phyloP scores from a whole-genome alignment of 73 alveolate species.

The Uronychia binucleata region DNA sequence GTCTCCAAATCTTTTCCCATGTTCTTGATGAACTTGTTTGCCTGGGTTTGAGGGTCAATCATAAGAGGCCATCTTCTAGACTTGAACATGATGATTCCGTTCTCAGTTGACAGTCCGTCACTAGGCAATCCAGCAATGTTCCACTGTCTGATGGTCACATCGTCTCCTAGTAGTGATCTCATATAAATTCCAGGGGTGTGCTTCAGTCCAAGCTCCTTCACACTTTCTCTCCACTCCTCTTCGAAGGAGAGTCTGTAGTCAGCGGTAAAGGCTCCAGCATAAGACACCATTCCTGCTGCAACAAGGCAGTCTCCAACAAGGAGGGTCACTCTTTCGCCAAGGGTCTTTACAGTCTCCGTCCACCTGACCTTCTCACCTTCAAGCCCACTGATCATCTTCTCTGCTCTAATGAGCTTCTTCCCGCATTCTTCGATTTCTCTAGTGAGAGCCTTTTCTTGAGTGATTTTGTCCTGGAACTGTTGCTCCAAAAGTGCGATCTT shows the following conservation, averaged over 20 bases:
- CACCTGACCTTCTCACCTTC: constrained; percentile 98
- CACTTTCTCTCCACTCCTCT: constrained; percentile 90
- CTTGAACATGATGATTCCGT: constrained; percentile 91
- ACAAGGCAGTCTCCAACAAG: constrained; percentile 97
- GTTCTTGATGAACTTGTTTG: constrained; percentile 93
- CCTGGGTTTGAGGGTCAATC: constrained; percentile 98
- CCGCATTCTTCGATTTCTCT: constrained; percentile 82
- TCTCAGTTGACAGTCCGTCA: constrained; percentile 94
- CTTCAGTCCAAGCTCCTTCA: constrained; percentile 76
- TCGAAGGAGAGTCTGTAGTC: constrained; percentile 91
- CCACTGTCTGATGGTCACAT: constrained; percentile 94
- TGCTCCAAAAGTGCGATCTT: constrained; percentile 59
- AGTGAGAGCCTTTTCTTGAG: constrained; percentile 59
- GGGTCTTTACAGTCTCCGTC: constrained; percentile 91
- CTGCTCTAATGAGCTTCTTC: constrained; percentile 94
- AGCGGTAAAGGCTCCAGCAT: constrained; percentile 99
- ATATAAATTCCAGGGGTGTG: constrained; percentile 87
- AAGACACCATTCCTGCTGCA: constrained; percentile 99
- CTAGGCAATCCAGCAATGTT: constrained; percentile 92
- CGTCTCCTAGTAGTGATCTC: constrained; percentile 96
- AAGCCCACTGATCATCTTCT: constrained; percentile 95
- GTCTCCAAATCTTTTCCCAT: constrained; percentile 62
- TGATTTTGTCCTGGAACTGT: constrained; percentile 29
- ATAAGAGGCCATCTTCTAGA: constrained; percentile 92
- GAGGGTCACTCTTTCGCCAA: constrained; percentile 86